These are phyloP conservation scores for Paraphaeosphaeria minitans DNA, from an alignment of 2,329 filamentous ascomycete species.

Conservation along the genomic window DNA sequence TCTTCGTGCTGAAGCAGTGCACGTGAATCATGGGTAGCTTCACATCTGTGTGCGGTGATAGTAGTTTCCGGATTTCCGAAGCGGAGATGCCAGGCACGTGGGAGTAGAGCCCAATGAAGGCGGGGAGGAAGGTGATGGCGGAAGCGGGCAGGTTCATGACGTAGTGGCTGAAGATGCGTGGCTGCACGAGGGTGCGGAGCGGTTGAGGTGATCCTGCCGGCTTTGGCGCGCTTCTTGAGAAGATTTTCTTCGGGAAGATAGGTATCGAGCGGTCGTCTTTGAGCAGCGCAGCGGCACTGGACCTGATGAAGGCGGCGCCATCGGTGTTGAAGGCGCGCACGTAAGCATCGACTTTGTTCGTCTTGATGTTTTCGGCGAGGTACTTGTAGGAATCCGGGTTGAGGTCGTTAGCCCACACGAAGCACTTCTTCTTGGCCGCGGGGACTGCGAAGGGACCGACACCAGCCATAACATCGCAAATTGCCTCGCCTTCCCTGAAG, in stretches of 20 bases:
- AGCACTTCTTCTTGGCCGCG: conserved; percentile 85
- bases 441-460: conserved; percentile 95
- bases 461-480: conserved; percentile 96
- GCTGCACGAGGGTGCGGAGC: conserved; percentile 57
- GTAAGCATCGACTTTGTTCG: conserved; percentile 78
- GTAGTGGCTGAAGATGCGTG: conserved; percentile 84
- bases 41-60: conserved; percentile 52
- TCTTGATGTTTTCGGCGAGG: conserved; percentile 70
- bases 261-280: conserved; percentile 58
- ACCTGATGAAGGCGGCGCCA: conserved; percentile 78
- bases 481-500: conserved; percentile 83
- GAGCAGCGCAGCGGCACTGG: conserved; percentile 65
- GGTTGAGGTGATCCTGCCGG: conserved; percentile 34
- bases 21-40: conserved; percentile 83
- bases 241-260: conserved; percentile 44
- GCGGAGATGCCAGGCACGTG: conserved; percentile 49
- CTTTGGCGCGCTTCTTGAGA: conserved; percentile 30
- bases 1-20: conserved; percentile 92
- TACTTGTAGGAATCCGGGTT: conserved; percentile 85
- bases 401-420: conserved; percentile 96
- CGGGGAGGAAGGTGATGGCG: conserved; percentile 80
- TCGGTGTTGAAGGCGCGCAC: conserved; percentile 83
- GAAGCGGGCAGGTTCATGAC: conserved; percentile 97
- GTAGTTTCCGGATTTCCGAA: conserved; percentile 35
- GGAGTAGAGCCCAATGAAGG: conserved; percentile 81